phyloP scores from a whole-genome alignment of 2,329 filamentous ascomycete genomes.

The Rhinocladiella similis region DNA sequence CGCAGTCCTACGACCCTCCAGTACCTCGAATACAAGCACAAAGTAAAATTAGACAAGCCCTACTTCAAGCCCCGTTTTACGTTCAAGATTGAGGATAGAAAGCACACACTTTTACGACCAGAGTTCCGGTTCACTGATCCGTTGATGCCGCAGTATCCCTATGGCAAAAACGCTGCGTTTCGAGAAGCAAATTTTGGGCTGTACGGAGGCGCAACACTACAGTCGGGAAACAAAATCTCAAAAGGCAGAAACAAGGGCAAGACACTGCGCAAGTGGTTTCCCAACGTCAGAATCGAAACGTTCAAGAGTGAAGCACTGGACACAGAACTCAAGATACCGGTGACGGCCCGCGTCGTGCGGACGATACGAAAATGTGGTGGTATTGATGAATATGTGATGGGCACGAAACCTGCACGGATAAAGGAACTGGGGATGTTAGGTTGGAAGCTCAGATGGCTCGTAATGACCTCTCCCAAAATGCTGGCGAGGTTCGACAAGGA shows the following conservation, averaged over 20 bases:
- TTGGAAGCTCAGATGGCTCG: constrained; percentile 84
- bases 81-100: constrained; percentile 25
- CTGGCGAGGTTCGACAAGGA: constrained; percentile 66
- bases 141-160: constrained; percentile 47
- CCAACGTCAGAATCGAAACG: constrained; percentile 50
- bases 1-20: constrained; percentile 27
- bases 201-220: constrained; percentile 47
- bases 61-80: constrained; percentile 24
- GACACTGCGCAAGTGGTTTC: constrained; percentile 50
- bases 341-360: constrained; percentile 46
- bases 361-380: constrained; percentile 81
- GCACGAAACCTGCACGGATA: constrained; percentile 73
- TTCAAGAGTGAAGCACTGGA: constrained; percentile 46
- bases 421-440: constrained; percentile 86
- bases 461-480: constrained; percentile 76
- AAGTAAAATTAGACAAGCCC: constrained; percentile 12
- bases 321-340: constrained; percentile 45
- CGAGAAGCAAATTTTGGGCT: constrained; percentile 50
- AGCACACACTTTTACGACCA: constrained; percentile 20
- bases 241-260: constrained; percentile 50
- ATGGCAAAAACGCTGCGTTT: constrained; percentile 44
- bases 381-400: constrained; percentile 87
- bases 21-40: constrained; percentile 21
- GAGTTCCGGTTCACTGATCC: constrained; percentile 25
- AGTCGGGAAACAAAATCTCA: constrained; percentile 53